phyloP scores from a whole-genome alignment of 192 early-diverging fungal species.

The Backusella mclennaniae region DNA sequence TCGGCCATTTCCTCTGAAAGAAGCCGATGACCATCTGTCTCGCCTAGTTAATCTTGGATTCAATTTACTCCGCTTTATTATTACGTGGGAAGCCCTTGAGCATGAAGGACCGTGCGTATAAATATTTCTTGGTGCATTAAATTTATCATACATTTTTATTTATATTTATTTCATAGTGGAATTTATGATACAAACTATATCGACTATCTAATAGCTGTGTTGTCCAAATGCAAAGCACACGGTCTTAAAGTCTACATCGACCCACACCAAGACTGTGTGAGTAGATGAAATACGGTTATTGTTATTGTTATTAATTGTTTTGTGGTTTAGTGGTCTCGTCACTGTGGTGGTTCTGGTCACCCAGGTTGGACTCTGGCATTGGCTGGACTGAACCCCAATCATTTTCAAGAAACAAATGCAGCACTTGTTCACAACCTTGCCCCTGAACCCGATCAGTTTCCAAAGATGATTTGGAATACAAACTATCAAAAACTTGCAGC shows the following conservation, averaged over 20 bases:
- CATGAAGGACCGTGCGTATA: slow-evolving; percentile 57
- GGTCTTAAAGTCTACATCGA: slow-evolving; percentile 53
- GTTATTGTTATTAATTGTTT: background rate
- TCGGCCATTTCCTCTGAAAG: slow-evolving; percentile 65
- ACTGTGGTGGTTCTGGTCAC: slow-evolving; percentile 56
- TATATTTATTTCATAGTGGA: slow-evolving; percentile 34
- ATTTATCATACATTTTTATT: background rate
- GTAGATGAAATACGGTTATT: background rate
- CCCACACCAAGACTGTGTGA: slow-evolving; percentile 59
- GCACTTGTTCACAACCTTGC: slow-evolving; percentile 53
- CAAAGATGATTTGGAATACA: slow-evolving; percentile 62
- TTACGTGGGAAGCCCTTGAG: slow-evolving; percentile 77
- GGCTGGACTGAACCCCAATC: slow-evolving; percentile 46
- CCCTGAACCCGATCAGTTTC: slow-evolving; percentile 43
- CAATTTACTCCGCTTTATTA: slow-evolving; percentile 67
- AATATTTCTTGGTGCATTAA: background rate
- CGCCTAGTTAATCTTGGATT: slow-evolving; percentile 70
- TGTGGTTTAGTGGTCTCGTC: slow-evolving; percentile 50
- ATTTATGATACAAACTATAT: slow-evolving; percentile 53
- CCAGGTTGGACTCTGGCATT: slow-evolving; percentile 53
- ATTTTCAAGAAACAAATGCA: slow-evolving; percentile 46
- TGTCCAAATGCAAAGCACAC: slow-evolving; percentile 46
- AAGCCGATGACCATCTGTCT: slow-evolving; percentile 70
- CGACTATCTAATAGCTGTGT: slow-evolving; percentile 50
- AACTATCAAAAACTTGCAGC: slow-evolving; percentile 57